Base-by-base conservation (phyloP, 495 filamentous ascomycete species). In the Penicillium steckii region DNA sequence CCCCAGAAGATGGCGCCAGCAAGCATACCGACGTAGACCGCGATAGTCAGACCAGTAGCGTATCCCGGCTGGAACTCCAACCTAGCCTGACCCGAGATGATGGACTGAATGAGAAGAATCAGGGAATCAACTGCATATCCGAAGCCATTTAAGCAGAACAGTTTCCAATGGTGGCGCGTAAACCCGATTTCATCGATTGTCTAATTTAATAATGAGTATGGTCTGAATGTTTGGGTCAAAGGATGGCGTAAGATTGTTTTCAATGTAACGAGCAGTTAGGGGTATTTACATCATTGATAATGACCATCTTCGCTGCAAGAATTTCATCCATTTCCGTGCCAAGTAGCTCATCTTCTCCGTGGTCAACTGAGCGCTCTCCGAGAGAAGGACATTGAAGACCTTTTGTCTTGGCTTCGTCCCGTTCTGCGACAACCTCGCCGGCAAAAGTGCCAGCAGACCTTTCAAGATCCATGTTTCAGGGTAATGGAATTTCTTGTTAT, bases 111-210 rank as follows among this genome's bases (percentile, higher is more conserved):
- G 15, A 90, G 74, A 2, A 88, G 77, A 25, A 87, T 78, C 26
- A 87, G 62, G 1, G 84, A 87, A 57, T 90, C 86, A 48, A 88
- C 85, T 3, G 84, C 83, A 66, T 75, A 86, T 75, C 85, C 84
- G 64, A 88, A 88, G 23, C 85, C 86, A 52, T 87, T 81, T 19
- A 82, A 64, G 44, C 73, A 71, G 50, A 90, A 90, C 3, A 90
- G 72, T 67, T 87, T 86, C 74, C 76, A 80, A 41, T 90, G 86
- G 57, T 86, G 85, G 23, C 64, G 57, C 0, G 85, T 88, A 67
- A 84, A 86, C 8, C 86, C 85, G 57, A 90, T 88, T 55, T 88
- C 82, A 61, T 90, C 84, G 52, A 90, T 88, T 3, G 85, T 76
- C 84, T 53, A 21, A 3, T 10, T n/a, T n/a, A n/a, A n/a, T n/a